phyloP scores from a whole-genome alignment of 1,284 basidiomycete species.

The Leccinum subspadiceum region DNA sequence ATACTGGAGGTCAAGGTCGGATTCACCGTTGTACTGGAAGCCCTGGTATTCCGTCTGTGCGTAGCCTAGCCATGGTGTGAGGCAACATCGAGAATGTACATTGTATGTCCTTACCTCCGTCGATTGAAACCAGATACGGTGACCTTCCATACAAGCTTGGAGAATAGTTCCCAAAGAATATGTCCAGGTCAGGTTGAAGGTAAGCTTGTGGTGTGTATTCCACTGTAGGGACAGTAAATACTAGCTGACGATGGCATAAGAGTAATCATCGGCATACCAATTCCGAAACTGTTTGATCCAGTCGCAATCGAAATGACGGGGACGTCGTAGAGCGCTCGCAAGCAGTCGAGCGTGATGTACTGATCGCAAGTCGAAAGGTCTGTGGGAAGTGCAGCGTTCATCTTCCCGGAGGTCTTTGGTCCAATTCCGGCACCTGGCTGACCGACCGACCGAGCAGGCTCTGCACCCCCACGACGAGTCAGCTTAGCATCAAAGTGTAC shows the following conservation, averaged over 20 bases:
- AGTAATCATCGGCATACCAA: constrained; percentile 17
- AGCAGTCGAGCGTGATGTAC: constrained; percentile 37
- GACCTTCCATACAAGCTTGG: constrained; percentile 12
- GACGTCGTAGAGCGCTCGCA: constrained; percentile 37
- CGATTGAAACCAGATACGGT: constrained; percentile 29
- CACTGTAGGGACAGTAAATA: constrained; percentile 15
- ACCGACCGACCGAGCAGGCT: constrained; percentile 10
- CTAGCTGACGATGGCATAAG: not conserved
- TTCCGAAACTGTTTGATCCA: constrained; percentile 36
- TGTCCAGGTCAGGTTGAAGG: constrained; percentile 42
- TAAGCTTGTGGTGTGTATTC: constrained; percentile 36
- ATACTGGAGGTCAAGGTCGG: constrained; percentile 52
- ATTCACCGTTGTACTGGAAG: constrained; percentile 46
- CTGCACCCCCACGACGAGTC: constrained; percentile 10
- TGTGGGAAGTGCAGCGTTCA: constrained; percentile 1
- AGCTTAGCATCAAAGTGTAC: constrained; percentile 29
- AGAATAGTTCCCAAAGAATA: constrained; percentile 41
- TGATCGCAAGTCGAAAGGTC: constrained; percentile 34
- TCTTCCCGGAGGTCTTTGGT: constrained; percentile 26
- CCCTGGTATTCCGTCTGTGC: constrained; percentile 36
- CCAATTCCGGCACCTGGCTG: constrained; percentile 11
- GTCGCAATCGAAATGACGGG: constrained; percentile 27
- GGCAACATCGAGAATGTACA: not conserved
- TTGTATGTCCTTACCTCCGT: constrained; percentile 21
- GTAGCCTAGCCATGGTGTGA: constrained; percentile 27